Percentiles rank a stretch among this genome's conserved stretches.
Conservation (phyloP, 305 asterid genomes). For the Solanum hybrid region DNA sequence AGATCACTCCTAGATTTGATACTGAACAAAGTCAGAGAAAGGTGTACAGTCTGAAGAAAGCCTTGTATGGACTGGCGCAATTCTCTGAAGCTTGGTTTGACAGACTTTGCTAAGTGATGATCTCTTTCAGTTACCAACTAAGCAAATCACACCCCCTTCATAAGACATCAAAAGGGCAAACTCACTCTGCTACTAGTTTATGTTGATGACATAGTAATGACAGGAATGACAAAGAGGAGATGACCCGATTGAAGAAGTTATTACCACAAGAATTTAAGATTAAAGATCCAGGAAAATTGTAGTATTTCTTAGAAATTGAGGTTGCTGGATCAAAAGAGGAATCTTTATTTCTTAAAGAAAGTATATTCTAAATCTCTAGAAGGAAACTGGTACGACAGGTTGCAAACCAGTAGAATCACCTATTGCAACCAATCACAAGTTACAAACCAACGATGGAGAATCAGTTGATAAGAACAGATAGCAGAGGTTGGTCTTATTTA, state of each 20-base stretch:
- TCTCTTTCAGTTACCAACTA: background rate
- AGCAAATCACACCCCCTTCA: background rate
- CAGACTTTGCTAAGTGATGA: background rate
- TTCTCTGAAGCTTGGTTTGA: background rate
- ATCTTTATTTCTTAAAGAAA: background rate
- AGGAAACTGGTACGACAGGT: background rate
- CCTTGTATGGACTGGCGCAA: background rate
- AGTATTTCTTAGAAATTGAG: background rate
- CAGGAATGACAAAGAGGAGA: background rate
- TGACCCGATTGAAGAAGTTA: background rate
- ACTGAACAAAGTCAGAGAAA: background rate
- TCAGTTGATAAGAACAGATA: background rate
- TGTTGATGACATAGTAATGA: background rate
- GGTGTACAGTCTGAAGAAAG: background rate
- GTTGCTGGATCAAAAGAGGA: background rate
- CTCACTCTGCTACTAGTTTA: background rate
- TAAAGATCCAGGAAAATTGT: background rate
- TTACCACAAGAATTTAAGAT: background rate
- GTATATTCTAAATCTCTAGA: background rate
- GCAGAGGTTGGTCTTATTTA: background rate
- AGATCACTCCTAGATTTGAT: background rate
- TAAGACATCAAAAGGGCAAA: background rate
- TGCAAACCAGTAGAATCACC: background rate
- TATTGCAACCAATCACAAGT: background rate
- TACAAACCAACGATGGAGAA: background rate